Evolutionary conservation across 2,329 filamentous ascomycete genomes (phyloP), one percentile per base, ranked within the genome.

Genomic region (Arachnopeziza araneosa): DNA sequence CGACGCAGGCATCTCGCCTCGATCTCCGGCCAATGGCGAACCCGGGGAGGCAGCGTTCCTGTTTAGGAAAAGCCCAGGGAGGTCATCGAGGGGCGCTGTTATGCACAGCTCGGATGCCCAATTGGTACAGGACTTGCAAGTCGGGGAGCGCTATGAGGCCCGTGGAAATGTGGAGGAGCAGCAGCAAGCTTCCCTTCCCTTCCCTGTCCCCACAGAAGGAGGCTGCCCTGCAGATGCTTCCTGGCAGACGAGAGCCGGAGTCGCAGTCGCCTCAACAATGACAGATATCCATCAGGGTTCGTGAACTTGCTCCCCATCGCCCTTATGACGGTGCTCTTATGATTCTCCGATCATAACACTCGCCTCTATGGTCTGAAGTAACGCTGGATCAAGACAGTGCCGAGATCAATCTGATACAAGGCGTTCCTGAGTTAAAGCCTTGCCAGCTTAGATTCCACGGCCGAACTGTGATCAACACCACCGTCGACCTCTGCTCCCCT

Each of bases 351-450:
- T 44, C 36, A 44, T 44, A 44, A 19, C 12, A 44, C 36, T 14
- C 36, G 12, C 36, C 12, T 8, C 4, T 7, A 44, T 44, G 17
- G 12, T 14, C 36, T 12, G 6, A 14, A 8, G n/a, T 52, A 10
- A n/a, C n/a, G 8, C 50, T 10, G 17, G 21, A 22, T 19, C 50
- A 52, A 52, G 21, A 3, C n/a, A 21, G 6, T 30, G 26, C 10
- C 57, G 56, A 64, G 55, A 62, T 67, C 62, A 66, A 66, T 67
- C 62, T 67, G 65, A 67, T 67, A 66, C 63, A 59, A 24, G n/a
- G 30, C 58, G 63, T 66, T 63, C 64, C 64, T 66, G 64, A 61
- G 60, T 59, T 60, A 62, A 60, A 64, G 60, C 58, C 64, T 61
- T 51, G 60, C 54, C 59, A 55, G 52, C 36, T 44, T 3, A 56